Conservation (phyloP, 257 asterid genomes). For the Scutellaria minor region DNA sequence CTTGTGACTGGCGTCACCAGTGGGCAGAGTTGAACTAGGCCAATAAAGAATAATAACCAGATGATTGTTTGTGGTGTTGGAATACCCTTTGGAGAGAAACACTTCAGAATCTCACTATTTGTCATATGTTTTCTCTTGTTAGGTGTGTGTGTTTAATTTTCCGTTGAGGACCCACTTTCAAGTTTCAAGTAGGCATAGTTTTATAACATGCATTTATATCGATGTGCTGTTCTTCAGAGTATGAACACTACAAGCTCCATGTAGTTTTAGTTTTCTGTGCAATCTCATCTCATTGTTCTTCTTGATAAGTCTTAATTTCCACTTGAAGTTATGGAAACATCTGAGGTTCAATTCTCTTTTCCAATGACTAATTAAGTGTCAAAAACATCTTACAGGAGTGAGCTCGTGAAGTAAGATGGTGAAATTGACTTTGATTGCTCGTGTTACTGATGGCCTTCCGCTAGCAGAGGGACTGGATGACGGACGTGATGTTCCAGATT, state of each 20-base stretch:
- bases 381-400: conserved; percentile 46
- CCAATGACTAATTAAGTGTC: conserved; percentile 7
- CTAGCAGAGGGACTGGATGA: conserved; percentile 95
- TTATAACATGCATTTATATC: neutral
- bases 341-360: conserved; percentile 20
- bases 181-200: neutral
- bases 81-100: neutral
- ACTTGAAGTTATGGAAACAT: neutral
- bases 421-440: conserved; percentile 93
- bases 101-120: neutral
- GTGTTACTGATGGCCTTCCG: conserved; percentile 96
- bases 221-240: neutral
- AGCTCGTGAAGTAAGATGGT: conserved; percentile 67
- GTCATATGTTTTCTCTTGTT: neutral
- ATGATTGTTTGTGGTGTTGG: conserved; percentile 5
- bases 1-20: neutral
- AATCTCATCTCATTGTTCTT: conserved; percentile 17
- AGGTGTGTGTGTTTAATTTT: neutral
- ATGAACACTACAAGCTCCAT: neutral
- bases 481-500: conserved; percentile 83
- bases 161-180: neutral
- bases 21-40: neutral
- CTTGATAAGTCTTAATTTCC: neutral
- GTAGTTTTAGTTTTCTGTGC: conserved; percentile 14
- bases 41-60: neutral